phyloP scores from a whole-genome alignment of 2,329 filamentous ascomycete species.

The Canariomyces notabilis region DNA sequence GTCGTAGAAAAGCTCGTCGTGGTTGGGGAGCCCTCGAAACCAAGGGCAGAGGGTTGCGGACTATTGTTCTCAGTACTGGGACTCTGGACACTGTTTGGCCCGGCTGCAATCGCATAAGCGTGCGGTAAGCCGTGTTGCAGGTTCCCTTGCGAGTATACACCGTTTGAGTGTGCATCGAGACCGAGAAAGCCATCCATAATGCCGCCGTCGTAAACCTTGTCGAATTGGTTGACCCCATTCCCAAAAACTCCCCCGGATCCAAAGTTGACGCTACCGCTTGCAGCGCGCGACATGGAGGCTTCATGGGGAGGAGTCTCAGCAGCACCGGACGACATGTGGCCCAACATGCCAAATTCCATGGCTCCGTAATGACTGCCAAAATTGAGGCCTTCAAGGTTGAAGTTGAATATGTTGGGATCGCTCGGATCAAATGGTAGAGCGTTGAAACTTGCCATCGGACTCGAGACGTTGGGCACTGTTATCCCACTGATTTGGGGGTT shows the following conservation, averaged over 20 bases:
- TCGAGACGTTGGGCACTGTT: conserved; percentile 46
- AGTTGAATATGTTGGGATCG: conserved; percentile 90
- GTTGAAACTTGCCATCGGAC: conserved; percentile 48
- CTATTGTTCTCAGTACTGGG: conserved; percentile 62
- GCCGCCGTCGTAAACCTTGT: conserved; percentile 46
- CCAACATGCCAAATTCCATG: conserved; percentile 91
- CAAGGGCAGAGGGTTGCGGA: conserved; percentile 49
- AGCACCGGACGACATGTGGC: conserved; percentile 89
- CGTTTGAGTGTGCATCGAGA: conserved; percentile 44
- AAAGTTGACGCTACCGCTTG: conserved; percentile 36
- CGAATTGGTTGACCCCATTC: conserved; percentile 46
- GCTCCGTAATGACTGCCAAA: conserved; percentile 96
- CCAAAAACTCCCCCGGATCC: conserved; percentile 45
- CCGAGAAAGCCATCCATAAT: conserved; percentile 51
- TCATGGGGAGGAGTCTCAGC: conserved; percentile 74
- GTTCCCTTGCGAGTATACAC: conserved; percentile 51
- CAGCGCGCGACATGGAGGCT: conserved; percentile 38
- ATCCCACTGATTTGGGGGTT: conserved; percentile 42
- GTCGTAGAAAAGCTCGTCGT: conserved; percentile 32
- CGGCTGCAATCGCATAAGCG: conserved; percentile 60
- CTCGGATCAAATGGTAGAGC: conserved; percentile 76
- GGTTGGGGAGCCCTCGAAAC: conserved; percentile 53
- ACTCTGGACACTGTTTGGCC: conserved; percentile 57
- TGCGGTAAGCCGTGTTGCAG: conserved; percentile 59
- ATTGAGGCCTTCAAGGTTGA: conserved; percentile 87